Evolutionary conservation across 1,284 basidiomycete species (phyloP).

Genomic region (Ganoderma lucidum): DNA sequence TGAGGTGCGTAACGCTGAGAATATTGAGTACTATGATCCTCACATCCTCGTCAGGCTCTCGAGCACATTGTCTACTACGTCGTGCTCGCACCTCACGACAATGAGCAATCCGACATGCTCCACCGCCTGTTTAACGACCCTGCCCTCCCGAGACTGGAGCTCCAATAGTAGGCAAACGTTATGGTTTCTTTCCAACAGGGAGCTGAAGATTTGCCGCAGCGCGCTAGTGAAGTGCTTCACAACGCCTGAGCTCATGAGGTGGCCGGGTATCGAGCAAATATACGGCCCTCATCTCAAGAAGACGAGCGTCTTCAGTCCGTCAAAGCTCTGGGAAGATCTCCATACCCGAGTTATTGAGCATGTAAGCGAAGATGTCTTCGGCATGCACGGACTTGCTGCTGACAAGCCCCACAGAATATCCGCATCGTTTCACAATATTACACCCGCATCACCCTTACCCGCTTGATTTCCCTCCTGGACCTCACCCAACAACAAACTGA

Average conservation of each 20-base stretch:
- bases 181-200: background rate
- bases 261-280: conserved; percentile 94
- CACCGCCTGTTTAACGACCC: conserved; percentile 86
- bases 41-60: conserved; percentile 65
- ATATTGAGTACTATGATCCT: conserved; percentile 11
- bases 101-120: conserved; percentile 98
- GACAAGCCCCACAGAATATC: conserved; percentile 75
- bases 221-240: conserved; percentile 97
- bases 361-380: conserved; percentile 57
- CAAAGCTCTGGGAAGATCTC: conserved; percentile 93
- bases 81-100: conserved; percentile 92
- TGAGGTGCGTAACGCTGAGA: conserved; percentile 58
- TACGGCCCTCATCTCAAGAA: conserved; percentile 87
- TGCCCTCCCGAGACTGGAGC: conserved; percentile 80
- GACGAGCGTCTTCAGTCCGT: conserved; percentile 83
- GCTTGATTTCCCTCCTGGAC: conserved; percentile 90
- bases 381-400: conserved; percentile 2
- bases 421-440: conserved; percentile 96
- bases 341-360: conserved; percentile 98
- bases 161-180: conserved; percentile 78
- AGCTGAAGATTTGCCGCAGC: conserved; percentile 50
- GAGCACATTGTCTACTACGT: conserved; percentile 97
- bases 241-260: conserved; percentile 95
- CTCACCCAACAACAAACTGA: conserved; percentile 86
- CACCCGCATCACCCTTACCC: conserved; percentile 87